phyloP scores from a whole-genome alignment of 2,329 filamentous ascomycete genomes.

The Grosmannia penicillata region DNA sequence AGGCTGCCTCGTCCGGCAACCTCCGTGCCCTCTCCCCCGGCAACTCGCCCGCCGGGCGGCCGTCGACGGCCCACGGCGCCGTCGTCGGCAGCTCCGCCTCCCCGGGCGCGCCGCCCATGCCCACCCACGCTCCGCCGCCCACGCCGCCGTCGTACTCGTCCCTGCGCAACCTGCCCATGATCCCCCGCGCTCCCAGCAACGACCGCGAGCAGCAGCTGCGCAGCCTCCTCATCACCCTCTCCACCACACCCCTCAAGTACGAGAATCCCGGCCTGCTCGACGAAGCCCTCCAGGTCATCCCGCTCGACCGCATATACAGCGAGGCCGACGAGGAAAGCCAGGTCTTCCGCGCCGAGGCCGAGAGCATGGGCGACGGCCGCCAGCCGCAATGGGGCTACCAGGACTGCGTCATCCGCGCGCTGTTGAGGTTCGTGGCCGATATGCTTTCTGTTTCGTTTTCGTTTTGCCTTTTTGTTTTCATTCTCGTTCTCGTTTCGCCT shows the following conservation, averaged over 20 bases:
- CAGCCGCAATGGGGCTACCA: slow-evolving; percentile 93
- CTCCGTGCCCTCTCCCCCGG: slow-evolving; percentile 24
- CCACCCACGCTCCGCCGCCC: slow-evolving; percentile 6
- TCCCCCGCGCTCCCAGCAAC: slow-evolving; percentile 56
- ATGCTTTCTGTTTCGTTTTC: slow-evolving; percentile 1
- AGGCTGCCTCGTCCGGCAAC: slow-evolving; percentile 35
- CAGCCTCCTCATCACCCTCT: slow-evolving; percentile 72
- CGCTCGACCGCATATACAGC: slow-evolving; percentile 78
- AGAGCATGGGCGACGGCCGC: slow-evolving; percentile 66
- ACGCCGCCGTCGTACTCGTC: slow-evolving; percentile 34
- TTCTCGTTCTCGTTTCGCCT: not conserved
- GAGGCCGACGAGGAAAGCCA: slow-evolving; percentile 91
- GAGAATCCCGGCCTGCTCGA: slow-evolving; percentile 92
- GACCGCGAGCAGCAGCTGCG: slow-evolving; percentile 60
- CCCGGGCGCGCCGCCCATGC: not conserved
- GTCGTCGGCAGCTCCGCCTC: not conserved
- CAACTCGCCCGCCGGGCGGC: slow-evolving; percentile 18
- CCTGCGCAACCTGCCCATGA: slow-evolving; percentile 33
- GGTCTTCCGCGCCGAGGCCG: slow-evolving; percentile 73
- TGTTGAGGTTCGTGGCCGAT: slow-evolving; percentile 69
- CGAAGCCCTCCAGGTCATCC: slow-evolving; percentile 75
- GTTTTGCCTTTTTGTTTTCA: not conserved
- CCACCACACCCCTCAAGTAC: slow-evolving; percentile 80
- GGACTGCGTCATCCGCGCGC: slow-evolving; percentile 82
- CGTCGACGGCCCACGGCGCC: slow-evolving; percentile 30